Percentiles rank a stretch among this genome's conserved stretches.
Evolutionary conservation across 768 basidiomycete species (phyloP).

Genomic region (Russula brevipes): DNA sequence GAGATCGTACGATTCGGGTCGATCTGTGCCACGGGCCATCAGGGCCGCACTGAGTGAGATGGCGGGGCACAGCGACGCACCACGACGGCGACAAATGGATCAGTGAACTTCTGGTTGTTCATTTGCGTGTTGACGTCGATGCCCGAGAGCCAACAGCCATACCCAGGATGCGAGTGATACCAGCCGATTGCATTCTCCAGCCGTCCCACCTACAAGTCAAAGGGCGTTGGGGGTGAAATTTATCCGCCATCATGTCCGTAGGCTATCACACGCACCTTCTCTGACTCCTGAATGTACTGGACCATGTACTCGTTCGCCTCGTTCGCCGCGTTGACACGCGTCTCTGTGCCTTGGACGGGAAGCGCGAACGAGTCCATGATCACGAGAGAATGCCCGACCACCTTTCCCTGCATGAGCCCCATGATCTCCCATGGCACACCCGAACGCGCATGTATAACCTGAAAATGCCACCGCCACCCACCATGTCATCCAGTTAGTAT

Average conservation of each 20-base stretch:
- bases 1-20: conserved; percentile 98
- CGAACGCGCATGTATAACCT: conserved; percentile 98
- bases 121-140: conserved; percentile 98
- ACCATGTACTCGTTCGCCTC: conserved; percentile 99
- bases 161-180: conserved; percentile 99
- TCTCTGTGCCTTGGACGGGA: conserved; percentile 97
- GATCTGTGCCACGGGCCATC: conserved; percentile 47
- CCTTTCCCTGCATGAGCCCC: conserved; percentile 98
- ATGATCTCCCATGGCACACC: conserved; percentile 98
- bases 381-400: conserved; percentile 68
- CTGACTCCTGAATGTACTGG: conserved; percentile 76
- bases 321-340: conserved; percentile 91
- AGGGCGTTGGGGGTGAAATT: too few relatives aligned
- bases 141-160: conserved; percentile 98
- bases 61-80: conserved; percentile 41
- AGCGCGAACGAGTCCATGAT: conserved; percentile 97
- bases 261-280: conserved; percentile 49
- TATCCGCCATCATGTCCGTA: too few relatives aligned
- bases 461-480: conserved; percentile 25
- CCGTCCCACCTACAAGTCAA: conserved; percentile 59
- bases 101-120: conserved; percentile 91
- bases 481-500: conserved; percentile 9
- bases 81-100: conserved; percentile 96
- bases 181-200: conserved; percentile 89
- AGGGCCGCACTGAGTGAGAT: conserved; percentile 2